phyloP scores from a whole-genome alignment of 2,329 filamentous ascomycete species.

The Arthrobotrys pseudoclavata region DNA sequence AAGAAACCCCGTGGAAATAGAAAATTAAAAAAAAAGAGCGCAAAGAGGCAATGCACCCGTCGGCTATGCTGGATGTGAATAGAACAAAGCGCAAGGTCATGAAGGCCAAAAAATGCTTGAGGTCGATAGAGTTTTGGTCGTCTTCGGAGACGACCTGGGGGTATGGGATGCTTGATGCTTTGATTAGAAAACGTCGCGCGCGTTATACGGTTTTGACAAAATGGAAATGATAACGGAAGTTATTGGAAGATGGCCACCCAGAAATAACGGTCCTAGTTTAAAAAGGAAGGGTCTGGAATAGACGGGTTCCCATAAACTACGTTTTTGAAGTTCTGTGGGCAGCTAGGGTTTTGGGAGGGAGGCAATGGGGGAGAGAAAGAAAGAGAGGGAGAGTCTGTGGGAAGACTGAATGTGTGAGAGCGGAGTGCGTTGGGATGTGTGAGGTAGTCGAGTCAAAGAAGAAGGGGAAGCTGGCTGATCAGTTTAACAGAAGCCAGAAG shows the following conservation, averaged over 20 bases:
- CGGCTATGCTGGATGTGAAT: conserved; percentile 55
- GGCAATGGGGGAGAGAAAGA: conserved; percentile 26
- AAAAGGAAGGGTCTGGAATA: conserved; percentile 26
- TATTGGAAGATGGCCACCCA: conserved; percentile 41
- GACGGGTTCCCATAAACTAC: conserved; percentile 46
- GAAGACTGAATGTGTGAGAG: conserved; percentile 16
- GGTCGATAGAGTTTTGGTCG: conserved; percentile 44
- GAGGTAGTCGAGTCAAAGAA: conserved; percentile 57
- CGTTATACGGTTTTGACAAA: conserved; percentile 47
- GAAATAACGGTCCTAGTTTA: conserved; percentile 37
- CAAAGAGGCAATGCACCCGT: conserved; percentile 58
- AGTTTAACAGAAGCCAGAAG: conserved; percentile 54
- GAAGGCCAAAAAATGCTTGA: conserved; percentile 57
- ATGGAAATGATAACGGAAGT: conserved; percentile 59
- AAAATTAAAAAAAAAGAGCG: conserved; percentile 45
- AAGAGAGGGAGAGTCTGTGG: conserved; percentile 22
- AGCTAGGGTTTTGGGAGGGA: conserved; percentile 25
- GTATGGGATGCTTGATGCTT: conserved; percentile 23
- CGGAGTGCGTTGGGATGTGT: conserved; percentile 58
- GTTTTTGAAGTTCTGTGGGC: conserved; percentile 27
- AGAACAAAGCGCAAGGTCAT: conserved; percentile 58
- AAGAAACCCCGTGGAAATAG: conserved; percentile 38
- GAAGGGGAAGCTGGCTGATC: conserved; percentile 58
- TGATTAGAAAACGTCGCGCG: conserved; percentile 46
- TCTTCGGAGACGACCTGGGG: conserved; percentile 31